These are phyloP conservation scores for Hanseniaspora guilliermondii DNA, from an alignment of 805 yeast genomes.

Conservation along the genomic window DNA sequence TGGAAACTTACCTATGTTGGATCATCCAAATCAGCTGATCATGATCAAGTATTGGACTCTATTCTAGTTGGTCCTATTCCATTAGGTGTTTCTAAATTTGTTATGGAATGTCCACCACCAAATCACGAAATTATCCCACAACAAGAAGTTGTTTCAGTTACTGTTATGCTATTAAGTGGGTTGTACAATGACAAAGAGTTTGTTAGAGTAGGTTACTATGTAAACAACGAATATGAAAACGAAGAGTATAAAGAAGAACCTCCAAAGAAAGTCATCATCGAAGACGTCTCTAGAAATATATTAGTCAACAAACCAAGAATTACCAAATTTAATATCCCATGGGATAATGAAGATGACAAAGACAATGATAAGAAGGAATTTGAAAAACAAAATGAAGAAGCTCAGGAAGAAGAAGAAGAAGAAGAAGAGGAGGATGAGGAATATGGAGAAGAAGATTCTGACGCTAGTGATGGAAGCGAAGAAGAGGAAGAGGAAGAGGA, in stretches of 20 bases:
- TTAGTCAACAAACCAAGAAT: slow-evolving; percentile 96
- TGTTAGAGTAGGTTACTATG: slow-evolving; percentile 95
- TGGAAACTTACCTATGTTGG: slow-evolving; percentile 98
- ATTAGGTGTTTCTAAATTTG: slow-evolving; percentile 86
- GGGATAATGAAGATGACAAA: slow-evolving; percentile 78
- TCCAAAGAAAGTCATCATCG: slow-evolving; percentile 85
- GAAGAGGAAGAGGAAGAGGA: slow-evolving; percentile 32
- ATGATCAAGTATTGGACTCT: slow-evolving; percentile 93
- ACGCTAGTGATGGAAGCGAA: slow-evolving; percentile 32
- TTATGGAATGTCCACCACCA: slow-evolving; percentile 93
- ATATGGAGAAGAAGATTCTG: slow-evolving; percentile 38
- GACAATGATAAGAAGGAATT: slow-evolving; percentile 52
- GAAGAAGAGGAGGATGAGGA: slow-evolving; percentile 37
- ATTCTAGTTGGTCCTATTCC: slow-evolving; percentile 98
- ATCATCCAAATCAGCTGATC: slow-evolving; percentile 83
- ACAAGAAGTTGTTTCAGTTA: slow-evolving; percentile 84
- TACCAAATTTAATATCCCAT: slow-evolving; percentile 88
- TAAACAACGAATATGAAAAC: slow-evolving; percentile 88
- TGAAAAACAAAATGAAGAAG: slow-evolving; percentile 55
- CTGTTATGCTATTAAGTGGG: slow-evolving; percentile 85
- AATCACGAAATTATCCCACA: slow-evolving; percentile 93
- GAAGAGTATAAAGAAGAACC: slow-evolving; percentile 91
- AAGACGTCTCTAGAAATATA: slow-evolving; percentile 84
- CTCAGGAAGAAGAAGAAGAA: slow-evolving; percentile 44
- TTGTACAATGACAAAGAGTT: slow-evolving; percentile 88